Evolutionary conservation across 2,329 filamentous ascomycete species (phyloP).

Genomic region (Massarina eburnea): DNA sequence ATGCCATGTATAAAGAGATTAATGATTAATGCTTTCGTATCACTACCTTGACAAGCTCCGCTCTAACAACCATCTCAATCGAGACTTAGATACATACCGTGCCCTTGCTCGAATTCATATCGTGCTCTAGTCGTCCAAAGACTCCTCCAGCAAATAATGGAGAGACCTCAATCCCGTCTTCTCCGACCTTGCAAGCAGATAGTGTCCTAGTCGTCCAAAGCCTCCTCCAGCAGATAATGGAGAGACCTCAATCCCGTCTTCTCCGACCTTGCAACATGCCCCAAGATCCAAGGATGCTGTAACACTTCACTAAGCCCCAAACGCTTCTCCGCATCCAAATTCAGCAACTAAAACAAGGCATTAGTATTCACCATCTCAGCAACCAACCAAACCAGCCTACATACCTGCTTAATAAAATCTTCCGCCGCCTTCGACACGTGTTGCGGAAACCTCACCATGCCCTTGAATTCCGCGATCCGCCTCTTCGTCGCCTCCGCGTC

Average conservation of each 20-base stretch:
- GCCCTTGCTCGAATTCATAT: no score
- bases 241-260: constrained; percentile 5
- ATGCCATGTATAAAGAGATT: no score
- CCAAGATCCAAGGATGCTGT: constrained; percentile 87
- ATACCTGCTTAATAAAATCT: constrained; percentile 66
- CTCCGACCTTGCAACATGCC: constrained; percentile 55
- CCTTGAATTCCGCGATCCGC: constrained; percentile 68
- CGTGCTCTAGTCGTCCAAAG: neutral
- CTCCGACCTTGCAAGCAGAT: neutral
- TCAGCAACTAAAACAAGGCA: constrained; percentile 13
- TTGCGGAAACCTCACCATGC: constrained; percentile 83
- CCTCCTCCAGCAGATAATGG: constrained; percentile 3
- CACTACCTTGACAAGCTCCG: no score
- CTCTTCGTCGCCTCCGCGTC: constrained; percentile 79
- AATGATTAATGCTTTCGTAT: no score
- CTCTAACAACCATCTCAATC: no score
- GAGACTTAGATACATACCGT: no score
- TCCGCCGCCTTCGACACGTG: constrained; percentile 84
- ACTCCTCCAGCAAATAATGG: constrained; percentile 2
- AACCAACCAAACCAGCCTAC: constrained; percentile 2
- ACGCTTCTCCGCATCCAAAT: constrained; percentile 79
- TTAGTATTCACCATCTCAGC: neutral
- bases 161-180: constrained; percentile 5
- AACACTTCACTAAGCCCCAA: constrained; percentile 83
- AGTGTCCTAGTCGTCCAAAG: neutral